Percentiles rank a stretch among this genome's conserved stretches.
phyloP scores from a whole-genome alignment of 768 basidiomycete species.

The Phanerodontia chrysosporium region DNA sequence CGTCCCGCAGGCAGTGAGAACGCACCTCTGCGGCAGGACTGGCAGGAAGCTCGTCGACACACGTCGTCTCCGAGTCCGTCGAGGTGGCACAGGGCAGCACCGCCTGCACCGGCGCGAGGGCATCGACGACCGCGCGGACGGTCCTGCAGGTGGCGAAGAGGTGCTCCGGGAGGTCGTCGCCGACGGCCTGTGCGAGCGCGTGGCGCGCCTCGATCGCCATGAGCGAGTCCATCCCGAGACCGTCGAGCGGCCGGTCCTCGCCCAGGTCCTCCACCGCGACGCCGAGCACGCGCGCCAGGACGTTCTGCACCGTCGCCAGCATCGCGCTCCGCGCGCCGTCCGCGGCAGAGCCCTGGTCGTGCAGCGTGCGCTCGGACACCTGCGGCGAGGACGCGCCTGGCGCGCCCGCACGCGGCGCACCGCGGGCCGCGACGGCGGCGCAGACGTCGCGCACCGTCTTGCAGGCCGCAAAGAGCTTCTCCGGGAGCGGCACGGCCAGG shows the following conservation, averaged over 20 bases:
- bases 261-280: conserved; percentile 32
- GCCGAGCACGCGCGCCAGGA: conserved; percentile 45
- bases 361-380: not conserved
- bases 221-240: conserved; percentile 61
- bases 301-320: conserved; percentile 15
- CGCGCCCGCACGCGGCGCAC: not conserved
- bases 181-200: conserved; percentile 37
- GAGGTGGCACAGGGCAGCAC: not conserved
- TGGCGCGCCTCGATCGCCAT: conserved; percentile 59
- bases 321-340: not conserved
- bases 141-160: conserved; percentile 41
- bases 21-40: too few relatives aligned
- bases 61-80: conserved; percentile 23
- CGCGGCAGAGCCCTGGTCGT: not conserved
- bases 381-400: not conserved
- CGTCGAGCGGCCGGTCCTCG: conserved; percentile 42
- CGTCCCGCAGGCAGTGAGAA: too few relatives aligned
- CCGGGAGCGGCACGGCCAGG: conserved; percentile 40
- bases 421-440: not conserved
- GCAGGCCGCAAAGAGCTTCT: conserved; percentile 36
- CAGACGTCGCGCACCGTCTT: conserved; percentile 38
- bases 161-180: conserved; percentile 39
- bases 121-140: conserved; percentile 31
- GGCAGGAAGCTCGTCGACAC: too few relatives aligned
- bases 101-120: not conserved